Evolutionary conservation across 2,329 filamentous ascomycete species (phyloP).

Genomic region (Grosmannia clavigera): DNA sequence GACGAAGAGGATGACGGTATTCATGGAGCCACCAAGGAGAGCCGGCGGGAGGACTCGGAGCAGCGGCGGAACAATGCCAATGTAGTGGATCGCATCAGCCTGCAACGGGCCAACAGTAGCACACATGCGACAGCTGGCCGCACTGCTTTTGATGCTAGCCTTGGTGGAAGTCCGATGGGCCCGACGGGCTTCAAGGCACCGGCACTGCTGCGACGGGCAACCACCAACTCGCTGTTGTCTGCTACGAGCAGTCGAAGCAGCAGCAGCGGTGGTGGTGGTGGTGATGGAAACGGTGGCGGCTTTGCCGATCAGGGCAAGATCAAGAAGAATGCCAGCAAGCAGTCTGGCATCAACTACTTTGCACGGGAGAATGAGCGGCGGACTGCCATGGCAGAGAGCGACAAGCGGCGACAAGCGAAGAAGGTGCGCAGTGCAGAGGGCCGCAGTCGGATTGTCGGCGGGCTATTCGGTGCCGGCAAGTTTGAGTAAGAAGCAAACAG

Average conservation of each 20-base stretch:
- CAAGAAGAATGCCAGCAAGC: conserved; percentile 47
- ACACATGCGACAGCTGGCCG: conserved; percentile 13
- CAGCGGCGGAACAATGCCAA: conserved; percentile 28
- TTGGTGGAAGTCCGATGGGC: conserved; percentile 20
- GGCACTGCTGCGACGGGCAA: conserved; percentile 59
- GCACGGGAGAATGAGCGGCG: conserved; percentile 45
- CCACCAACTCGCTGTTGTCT: conserved; percentile 46
- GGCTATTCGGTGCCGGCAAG: conserved; percentile 43
- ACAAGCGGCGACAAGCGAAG: conserved; percentile 45
- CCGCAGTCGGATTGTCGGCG: conserved; percentile 43
- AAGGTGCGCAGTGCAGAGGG: conserved; percentile 45
- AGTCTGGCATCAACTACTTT: conserved; percentile 48
- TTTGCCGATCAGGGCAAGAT: conserved; percentile 17
- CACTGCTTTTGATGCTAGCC: conserved; percentile 10
- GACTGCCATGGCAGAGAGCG: conserved; percentile 41
- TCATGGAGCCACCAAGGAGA: conserved; percentile 37
- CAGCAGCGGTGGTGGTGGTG: conserved; percentile 2
- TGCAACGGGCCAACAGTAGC: conserved; percentile 41
- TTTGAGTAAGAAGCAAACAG: conserved; percentile 29
- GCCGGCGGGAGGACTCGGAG: conserved; percentile 22
- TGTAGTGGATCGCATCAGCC: conserved; percentile 62
- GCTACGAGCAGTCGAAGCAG: conserved; percentile 21
- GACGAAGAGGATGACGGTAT: conserved; percentile 34
- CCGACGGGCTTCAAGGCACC: conserved; percentile 51
- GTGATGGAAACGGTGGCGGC: conserved; percentile 7